Base-by-base conservation (phyloP, 192 early-diverging fungal genomes). In the Phycomyces nitens region DNA sequence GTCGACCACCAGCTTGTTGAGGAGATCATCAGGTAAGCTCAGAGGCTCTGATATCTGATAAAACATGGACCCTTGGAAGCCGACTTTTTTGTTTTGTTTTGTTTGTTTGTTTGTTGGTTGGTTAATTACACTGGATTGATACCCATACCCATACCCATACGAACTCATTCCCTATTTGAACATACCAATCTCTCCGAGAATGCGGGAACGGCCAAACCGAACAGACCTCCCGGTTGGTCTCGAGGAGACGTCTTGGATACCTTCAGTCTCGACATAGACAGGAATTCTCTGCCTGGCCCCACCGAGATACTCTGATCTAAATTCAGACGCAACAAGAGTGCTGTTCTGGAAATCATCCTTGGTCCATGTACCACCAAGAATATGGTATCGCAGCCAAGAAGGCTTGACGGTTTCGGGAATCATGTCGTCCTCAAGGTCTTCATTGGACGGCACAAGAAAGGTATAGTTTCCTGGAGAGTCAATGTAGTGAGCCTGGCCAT, bases 381-480 rank as follows among this genome's bases (percentile, higher is more conserved):
- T 69, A 72, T 92, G 90, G 61, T 92, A 92, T 58, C 62, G 77
- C 0, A 89, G 72, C 77, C 77, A 83, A 14, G 71, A 68, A 22
- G 75, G 70, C 39, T 72, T 70, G 18, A 65, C 68, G 16, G 61
- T 70, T 39, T 74, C 70, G 12, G 72, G 79, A 15, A 82, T 62
- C 27, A 70, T 76, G 40, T 71, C 70, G 14, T 75, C 77, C 18
- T 79, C 81, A 23, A 80, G 66, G 2, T 71, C 76, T 21, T 76
- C 76, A 63, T 92, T 84, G 27, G 64, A 77, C 2, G 90, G 90
- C 12, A 82, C 88, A 40, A 92, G 78, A 27, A 92, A 73, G 0
- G 88, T 92, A 52, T 81, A 77, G 50, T 80, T 77, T 34, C 67
- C 65, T 40, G 74, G 66, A 0, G 81, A 58, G 40, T 87, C 83